Evolutionary conservation across 495 filamentous ascomycete genomes (phyloP).

Genomic region (Penicillium tannophilum): DNA sequence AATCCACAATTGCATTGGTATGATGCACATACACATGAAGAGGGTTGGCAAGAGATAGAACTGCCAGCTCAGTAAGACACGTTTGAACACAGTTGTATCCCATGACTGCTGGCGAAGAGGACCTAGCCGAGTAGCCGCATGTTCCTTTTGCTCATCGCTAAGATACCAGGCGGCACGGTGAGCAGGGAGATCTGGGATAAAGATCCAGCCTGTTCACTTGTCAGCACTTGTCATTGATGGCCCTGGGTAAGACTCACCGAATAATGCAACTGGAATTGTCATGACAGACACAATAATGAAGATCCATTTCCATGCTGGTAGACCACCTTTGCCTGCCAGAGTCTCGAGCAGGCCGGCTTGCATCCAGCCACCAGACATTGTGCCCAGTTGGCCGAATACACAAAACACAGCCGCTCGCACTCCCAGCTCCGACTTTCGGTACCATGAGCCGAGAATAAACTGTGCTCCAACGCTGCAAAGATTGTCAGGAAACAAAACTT

Average conservation of each 20-base stretch:
- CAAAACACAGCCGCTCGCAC: slow-evolving; percentile 34
- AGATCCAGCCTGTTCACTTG: slow-evolving; percentile 31
- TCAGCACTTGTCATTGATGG: background rate
- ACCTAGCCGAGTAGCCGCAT: slow-evolving; percentile 31
- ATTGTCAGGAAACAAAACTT: slow-evolving; percentile 2
- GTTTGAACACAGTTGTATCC: slow-evolving; percentile 34
- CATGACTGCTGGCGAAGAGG: slow-evolving; percentile 25
- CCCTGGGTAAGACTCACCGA: slow-evolving; percentile 20
- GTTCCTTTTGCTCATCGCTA: slow-evolving; percentile 34
- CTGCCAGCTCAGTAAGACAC: slow-evolving; percentile 38
- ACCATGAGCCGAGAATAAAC: slow-evolving; percentile 36
- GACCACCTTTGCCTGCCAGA: slow-evolving; percentile 25
- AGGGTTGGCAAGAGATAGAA: slow-evolving; percentile 38
- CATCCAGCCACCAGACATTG: slow-evolving; percentile 36
- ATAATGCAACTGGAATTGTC: slow-evolving; percentile 33
- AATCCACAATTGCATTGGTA: background rate
- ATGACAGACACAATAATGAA: slow-evolving; percentile 38
- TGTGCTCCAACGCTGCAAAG: slow-evolving; percentile 29
- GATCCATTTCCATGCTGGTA: slow-evolving; percentile 39
- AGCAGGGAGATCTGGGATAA: slow-evolving; percentile 37
- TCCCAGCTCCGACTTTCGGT: slow-evolving; percentile 32
- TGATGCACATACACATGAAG: slow-evolving; percentile 33
- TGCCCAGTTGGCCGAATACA: slow-evolving; percentile 31
- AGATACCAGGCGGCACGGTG: slow-evolving; percentile 39
- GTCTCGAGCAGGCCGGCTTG: slow-evolving; percentile 30